Evolutionary conservation across 1,284 basidiomycete genomes (phyloP), one percentile per base, ranked within the genome.

Genomic region (Anthracocystis setariae): DNA sequence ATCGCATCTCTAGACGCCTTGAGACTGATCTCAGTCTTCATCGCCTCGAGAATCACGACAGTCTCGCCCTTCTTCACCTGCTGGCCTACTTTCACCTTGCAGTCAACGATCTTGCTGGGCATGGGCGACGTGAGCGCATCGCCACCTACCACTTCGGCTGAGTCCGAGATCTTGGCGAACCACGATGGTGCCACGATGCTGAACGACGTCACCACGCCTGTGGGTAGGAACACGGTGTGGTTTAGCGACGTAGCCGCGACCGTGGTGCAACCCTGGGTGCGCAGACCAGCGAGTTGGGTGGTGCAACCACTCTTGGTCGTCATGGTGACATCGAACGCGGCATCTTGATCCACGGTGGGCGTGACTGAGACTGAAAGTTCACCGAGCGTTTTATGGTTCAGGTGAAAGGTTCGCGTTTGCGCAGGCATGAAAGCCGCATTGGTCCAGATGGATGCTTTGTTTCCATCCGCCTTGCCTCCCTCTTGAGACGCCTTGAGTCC

Each of bases 21-120:
- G 74, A 96, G 82, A 42, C 91, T 46, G 33, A 76, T 75, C 33
- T 79, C 91, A 48, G 91, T 94, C 85, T 96, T 96, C 93, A 95
- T 96, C 78, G 92, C 94, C 85, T 95, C 93, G 74, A 95, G 84
- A 20, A 95, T 89, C 27, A 93, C 89, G 12, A 92, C 86, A 8
- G 88, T 88, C 79, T 94, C 90, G 0, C 92, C 92, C 81, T 88
- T 88, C 81, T 89, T 88, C n/a, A 95, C 91, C 37, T 83, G 84
- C 58, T 94, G 90, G 0, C 92, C 93, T 3, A 87, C 85, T 60
- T 86, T 86, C 23, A 94, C 92, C 44, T 88, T 87, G 46, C 94
- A 90, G 67, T 95, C 92, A 3, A 95, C 92, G 4, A 79, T 72
- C 40, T 72, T 74, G 56, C 49, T 48, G 2, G 71, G 76, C 73